Percentiles rank a stretch among this genome's conserved stretches.
These are phyloP conservation scores for Camelina laxa DNA, from an alignment of 345 rosid genomes.

Conservation along the genomic window DNA sequence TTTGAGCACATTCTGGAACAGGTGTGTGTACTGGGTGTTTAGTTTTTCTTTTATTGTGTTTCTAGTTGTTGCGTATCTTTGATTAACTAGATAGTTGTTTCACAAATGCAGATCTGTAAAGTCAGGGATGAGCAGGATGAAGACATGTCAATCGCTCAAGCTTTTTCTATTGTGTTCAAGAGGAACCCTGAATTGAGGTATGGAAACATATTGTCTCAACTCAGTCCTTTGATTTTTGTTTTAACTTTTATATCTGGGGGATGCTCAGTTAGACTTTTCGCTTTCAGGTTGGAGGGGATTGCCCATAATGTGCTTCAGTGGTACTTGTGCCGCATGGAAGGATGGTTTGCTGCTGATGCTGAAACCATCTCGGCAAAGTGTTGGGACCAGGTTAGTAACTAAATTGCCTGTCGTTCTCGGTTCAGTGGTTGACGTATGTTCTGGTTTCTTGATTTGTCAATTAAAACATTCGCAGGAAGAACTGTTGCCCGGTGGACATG, in stretches of 20 bases:
- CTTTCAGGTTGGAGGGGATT: slow-evolving; percentile 75
- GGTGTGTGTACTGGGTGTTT: slow-evolving; percentile 49
- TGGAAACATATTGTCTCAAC: slow-evolving; percentile 22
- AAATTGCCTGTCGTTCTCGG: not conserved
- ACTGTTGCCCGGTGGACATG: slow-evolving; percentile 95
- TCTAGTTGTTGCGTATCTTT: not conserved
- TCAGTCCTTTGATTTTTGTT: not conserved
- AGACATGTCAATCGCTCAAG: slow-evolving; percentile 79
- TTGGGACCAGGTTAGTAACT: slow-evolving; percentile 78
- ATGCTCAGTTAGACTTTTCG: not conserved
- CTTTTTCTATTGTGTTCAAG: slow-evolving; percentile 77
- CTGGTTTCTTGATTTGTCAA: not conserved
- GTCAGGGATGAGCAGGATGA: slow-evolving; percentile 68
- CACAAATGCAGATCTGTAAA: slow-evolving; percentile 67
- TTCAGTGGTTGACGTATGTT: slow-evolving; percentile 21
- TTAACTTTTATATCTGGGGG: slow-evolving; percentile 17
- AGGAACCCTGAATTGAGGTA: slow-evolving; percentile 83
- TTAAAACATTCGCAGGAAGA: slow-evolving; percentile 63
- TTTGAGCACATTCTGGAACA: slow-evolving; percentile 83
- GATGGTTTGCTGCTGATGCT: slow-evolving; percentile 99
- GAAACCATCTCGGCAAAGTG: slow-evolving; percentile 84
- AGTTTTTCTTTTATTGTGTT: not conserved
- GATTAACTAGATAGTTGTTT: slow-evolving; percentile 35
- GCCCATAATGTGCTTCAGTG: slow-evolving; percentile 86
- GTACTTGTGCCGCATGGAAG: slow-evolving; percentile 99